Evolutionary conservation across 345 rosid species (phyloP), one percentile per base, ranked within the genome.

Genomic region (Hypericum androsaemum): DNA sequence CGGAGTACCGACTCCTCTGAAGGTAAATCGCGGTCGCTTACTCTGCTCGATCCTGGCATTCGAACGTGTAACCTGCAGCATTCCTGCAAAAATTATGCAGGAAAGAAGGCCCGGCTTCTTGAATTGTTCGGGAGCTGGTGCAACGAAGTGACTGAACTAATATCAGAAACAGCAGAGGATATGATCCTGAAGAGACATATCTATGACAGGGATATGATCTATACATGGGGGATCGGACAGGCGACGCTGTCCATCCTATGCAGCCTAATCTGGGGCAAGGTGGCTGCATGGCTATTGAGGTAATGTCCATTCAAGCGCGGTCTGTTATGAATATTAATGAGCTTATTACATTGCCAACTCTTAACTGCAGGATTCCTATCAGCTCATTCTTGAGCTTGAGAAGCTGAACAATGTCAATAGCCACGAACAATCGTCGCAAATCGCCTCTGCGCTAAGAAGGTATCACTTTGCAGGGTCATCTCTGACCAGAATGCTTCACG

Each of bases 251-350:
- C n/a, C 62, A 51, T 44, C 58, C 62, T 14, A 58, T 64, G 63
- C 69, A 52, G 54, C 69, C 69, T 32, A 57, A 64, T 58, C 17
- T 64, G 36, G 63, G 69, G 7, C 63, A 64, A 58, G 63, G 63
- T 0, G 69, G 69, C 47, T 64, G 69, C 22, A 64, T 52, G 69
- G 63, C 63, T 15, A 64, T 64, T 52, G 69, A 64, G 69, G 69
- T 58, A 40, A 22, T 22, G 2, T 22, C 32, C 32, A 22, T 22
- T 22, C 32, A 22, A 1, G 1, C 32, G 32, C 32, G 32, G 32
- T 22, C 32, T 22, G 32, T 22, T 1, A 22, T 1, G 32, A 4
- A 22, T 22, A 22, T 1, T 22, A 22, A 22, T n/a, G n/a, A n/a
- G n/a, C n/a, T n/a, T n/a, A n/a, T n/a, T 22, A 22, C 32, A 22